Percentiles rank a stretch among this genome's conserved stretches.
These are phyloP conservation scores for Cudoniella acicularis DNA, from an alignment of 495 filamentous ascomycete species.

Conservation along the genomic window DNA sequence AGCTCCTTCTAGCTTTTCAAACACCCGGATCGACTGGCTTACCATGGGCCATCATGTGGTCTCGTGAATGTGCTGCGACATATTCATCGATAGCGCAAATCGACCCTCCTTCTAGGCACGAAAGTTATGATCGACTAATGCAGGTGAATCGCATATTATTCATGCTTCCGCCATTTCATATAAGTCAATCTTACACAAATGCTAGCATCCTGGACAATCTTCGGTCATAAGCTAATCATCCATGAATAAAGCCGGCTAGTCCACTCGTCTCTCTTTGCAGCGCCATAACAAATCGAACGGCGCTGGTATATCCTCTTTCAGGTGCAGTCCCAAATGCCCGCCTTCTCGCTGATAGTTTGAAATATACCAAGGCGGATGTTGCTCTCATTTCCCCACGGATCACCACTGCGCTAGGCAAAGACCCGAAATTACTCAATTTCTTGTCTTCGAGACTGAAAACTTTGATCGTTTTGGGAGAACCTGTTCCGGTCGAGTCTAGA, in stretches of 20 bases:
- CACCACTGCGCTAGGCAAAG: not conserved
- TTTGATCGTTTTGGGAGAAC: no score
- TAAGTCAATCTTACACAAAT: not conserved
- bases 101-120: not conserved
- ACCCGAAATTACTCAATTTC: not conserved
- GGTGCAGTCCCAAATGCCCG: not conserved
- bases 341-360: not conserved
- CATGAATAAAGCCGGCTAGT: not conserved
- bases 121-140: not conserved
- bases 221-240: not conserved
- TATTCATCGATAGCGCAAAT: not conserved
- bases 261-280: not conserved
- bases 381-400: not conserved
- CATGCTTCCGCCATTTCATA: not conserved
- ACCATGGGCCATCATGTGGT: conserved; percentile 2
- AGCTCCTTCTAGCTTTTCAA: not conserved
- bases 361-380: not conserved
- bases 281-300: not conserved
- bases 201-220: no score
- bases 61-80: not conserved
- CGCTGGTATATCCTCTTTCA: not conserved
- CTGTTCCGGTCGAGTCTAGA: no score
- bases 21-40: not conserved
- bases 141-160: not conserved
- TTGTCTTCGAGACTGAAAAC: not conserved